Evolutionary conservation across 257 asterid genomes (phyloP).

Genomic region (Anisodus acutangulus): DNA sequence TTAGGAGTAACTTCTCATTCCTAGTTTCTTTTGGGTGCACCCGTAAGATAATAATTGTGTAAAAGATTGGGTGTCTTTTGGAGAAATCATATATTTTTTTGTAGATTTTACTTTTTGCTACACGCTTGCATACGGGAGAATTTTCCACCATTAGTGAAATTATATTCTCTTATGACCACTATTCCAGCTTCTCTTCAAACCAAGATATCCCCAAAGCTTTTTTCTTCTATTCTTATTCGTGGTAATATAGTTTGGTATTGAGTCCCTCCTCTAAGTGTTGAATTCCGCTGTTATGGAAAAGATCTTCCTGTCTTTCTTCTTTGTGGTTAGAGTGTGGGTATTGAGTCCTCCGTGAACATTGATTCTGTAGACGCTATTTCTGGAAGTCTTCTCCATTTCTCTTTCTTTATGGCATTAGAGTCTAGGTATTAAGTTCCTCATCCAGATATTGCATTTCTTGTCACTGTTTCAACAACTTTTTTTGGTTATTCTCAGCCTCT

Average conservation of each 20-base stretch:
- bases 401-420: slow-evolving; percentile 2
- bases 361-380: neutral
- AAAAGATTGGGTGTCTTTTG: neutral
- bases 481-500: neutral
- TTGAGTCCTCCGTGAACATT: neutral
- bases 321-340: neutral
- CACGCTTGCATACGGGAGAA: neutral
- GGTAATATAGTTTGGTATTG: neutral
- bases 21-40: neutral
- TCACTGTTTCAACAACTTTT: neutral
- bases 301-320: neutral
- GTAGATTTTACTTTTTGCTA: neutral
- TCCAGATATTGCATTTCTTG: neutral
- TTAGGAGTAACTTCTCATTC: neutral
- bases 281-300: neutral
- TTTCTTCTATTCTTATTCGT: neutral
- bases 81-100: neutral
- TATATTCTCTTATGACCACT: neutral
- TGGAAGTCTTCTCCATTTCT: neutral
- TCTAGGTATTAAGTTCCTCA: neutral
- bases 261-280: neutral
- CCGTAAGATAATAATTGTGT: neutral
- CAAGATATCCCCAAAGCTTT: neutral
- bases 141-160: neutral
- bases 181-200: neutral